Evolutionary conservation across 345 rosid genomes (phyloP).

Genomic region (Syzygium aqueum): DNA sequence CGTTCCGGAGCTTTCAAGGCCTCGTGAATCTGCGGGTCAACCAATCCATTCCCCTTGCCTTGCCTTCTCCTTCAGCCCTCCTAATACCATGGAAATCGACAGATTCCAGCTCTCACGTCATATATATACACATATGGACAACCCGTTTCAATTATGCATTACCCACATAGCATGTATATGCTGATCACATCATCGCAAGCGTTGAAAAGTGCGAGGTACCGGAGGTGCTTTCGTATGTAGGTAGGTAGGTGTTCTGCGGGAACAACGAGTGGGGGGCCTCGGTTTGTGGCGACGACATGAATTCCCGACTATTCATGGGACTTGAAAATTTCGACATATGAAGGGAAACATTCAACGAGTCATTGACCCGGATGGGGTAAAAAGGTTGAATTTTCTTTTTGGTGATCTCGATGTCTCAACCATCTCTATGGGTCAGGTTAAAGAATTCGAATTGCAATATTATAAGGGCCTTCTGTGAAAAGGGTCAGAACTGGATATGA

Average conservation of each 20-base stretch:
- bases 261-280: neutral
- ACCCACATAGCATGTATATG: neutral
- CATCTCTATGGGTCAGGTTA: neutral
- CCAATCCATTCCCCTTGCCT: constrained; percentile 27
- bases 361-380: neutral
- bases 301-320: neutral
- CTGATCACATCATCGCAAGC: neutral
- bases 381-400: neutral
- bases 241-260: neutral
- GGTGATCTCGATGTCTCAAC: neutral
- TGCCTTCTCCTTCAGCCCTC: constrained; percentile 36
- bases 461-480: neutral
- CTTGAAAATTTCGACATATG: neutral
- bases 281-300: neutral
- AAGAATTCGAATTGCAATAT: neutral
- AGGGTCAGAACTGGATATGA: neutral
- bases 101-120: neutral
- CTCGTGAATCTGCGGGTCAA: constrained; percentile 63
- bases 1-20: constrained; percentile 43
- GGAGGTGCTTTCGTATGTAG: neutral
- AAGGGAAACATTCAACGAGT: neutral
- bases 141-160: neutral
- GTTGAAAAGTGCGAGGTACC: neutral
- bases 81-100: constrained; percentile 30
- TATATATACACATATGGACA: neutral